A percentile compares a stretch with the other conserved stretches of the same genome.
Conservation (phyloP, 306 rosid genomes). For the Begonia peltatifolia region DNA sequence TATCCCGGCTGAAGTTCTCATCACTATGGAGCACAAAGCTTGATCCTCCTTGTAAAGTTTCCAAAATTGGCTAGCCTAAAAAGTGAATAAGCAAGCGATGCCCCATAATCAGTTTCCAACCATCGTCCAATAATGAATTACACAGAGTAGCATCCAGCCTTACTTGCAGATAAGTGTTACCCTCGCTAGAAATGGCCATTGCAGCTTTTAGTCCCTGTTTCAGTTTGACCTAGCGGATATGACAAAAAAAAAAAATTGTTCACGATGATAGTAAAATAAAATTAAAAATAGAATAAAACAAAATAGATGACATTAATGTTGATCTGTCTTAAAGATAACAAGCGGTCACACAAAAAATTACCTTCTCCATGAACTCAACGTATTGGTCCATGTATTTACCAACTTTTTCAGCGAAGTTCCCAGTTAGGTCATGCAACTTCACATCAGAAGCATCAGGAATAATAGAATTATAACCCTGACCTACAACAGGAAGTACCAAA, state of each 20-base stretch:
- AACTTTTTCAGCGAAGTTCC: slow-evolving; percentile 47
- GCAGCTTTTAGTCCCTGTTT: slow-evolving; percentile 87
- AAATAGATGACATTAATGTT: not conserved
- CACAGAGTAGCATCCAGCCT: slow-evolving; percentile 6
- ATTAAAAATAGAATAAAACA: not conserved
- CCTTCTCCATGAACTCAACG: slow-evolving; percentile 94
- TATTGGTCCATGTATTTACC: slow-evolving; percentile 56
- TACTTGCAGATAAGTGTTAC: slow-evolving; percentile 87
- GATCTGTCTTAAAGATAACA: not conserved
- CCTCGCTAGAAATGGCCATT: slow-evolving; percentile 80
- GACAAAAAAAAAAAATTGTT: not conserved
- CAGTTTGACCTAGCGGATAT: slow-evolving; percentile 52
- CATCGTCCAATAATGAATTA: not conserved
- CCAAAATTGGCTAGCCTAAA: slow-evolving; percentile 84
- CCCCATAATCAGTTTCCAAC: not conserved
- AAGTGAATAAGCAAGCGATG: not conserved
- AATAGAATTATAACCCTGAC: slow-evolving; percentile 69
- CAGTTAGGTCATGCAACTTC: slow-evolving; percentile 41
- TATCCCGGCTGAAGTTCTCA: slow-evolving; percentile 80
- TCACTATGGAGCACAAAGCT: slow-evolving; percentile 59
- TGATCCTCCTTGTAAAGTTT: slow-evolving; percentile 65
- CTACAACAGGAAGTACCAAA: slow-evolving; percentile 19
- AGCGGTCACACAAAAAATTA: slow-evolving; percentile 6
- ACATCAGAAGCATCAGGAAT: slow-evolving; percentile 49
- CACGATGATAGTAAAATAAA: not conserved